Base-by-base conservation (phyloP, 805 yeast species). In the Lipomyces sp. region DNA sequence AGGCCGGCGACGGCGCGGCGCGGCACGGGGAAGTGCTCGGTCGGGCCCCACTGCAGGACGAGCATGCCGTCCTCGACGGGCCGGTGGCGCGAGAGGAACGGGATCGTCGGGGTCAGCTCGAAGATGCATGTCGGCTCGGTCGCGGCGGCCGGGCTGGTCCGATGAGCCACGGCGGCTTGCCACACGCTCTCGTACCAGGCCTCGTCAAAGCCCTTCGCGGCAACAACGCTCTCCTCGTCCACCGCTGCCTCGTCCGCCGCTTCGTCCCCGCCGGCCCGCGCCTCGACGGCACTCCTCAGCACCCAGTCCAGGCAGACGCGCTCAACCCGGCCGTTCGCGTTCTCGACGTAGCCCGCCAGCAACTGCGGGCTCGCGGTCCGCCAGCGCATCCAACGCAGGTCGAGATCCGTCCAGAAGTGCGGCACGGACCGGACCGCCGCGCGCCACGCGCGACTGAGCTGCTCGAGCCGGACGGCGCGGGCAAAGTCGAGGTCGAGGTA, bases 11-110 rank as follows among this genome's bases (percentile, higher is more conserved):
- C 53, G 7, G 39, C 44, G 26, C 14, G n/a, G 28, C 38, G 48
- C 18, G 53, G 53, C 8, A 49, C 18, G 19, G 21, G 11, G 19
- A 43, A 38, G 22, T n/a, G 37, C 34, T 49, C 48, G 11, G 39
- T 39, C 4, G 53, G 48, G 18, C 53, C 53, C 53, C 53, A 49
- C 39, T 49, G 53, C 13, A 44, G 36, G 16, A 40, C 48, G 3
- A 49, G 43, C 44, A 43, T 49, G 26, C 32, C 36, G 22, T 49
- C 42, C 21, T 19, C 7, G 11, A 39, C 19, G 13, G 44, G 40
- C 2, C 45, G 23, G 26, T 49, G 53, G 14, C 45, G 48, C 7
- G 53, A 32, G 23, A 44, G 42, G 18, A 33, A 49, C 21, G 53
- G 48, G 24, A 49, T 28, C 14, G 43, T 42, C 2, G 48, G 42